A percentile compares a stretch with the other conserved stretches of the same genome.
Conservation (phyloP, 345 rosid genomes). For the Eucalyptus rudis region DNA sequence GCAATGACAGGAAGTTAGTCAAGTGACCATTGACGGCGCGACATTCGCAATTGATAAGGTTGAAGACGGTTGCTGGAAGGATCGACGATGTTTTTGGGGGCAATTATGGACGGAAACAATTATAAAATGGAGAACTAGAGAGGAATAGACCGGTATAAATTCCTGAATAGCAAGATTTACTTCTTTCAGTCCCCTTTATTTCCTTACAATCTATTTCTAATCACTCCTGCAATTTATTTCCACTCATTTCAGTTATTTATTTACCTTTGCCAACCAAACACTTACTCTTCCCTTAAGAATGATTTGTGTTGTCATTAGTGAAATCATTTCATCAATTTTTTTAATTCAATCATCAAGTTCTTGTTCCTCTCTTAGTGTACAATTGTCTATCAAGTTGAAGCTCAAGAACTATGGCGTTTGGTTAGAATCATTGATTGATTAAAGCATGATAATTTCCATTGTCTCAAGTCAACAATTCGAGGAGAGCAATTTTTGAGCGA, state of each 20-base stretch:
- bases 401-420: not conserved
- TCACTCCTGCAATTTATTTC: not conserved
- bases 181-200: not conserved
- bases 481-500: not conserved
- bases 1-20: not conserved
- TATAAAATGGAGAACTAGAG: not conserved
- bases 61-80: not conserved
- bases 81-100: not conserved
- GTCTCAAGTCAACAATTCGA: not conserved
- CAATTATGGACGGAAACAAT: not conserved
- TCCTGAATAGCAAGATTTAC: not conserved
- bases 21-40: not conserved
- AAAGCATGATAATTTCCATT: not conserved
- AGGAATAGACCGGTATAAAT: not conserved
- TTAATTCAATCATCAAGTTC: too few relatives aligned
- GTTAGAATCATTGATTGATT: not conserved
- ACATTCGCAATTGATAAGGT: not conserved
- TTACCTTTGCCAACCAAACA: not conserved
- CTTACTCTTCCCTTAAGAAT: too few relatives aligned
- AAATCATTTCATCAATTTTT: too few relatives aligned
- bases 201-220: not conserved
- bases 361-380: too few relatives aligned
- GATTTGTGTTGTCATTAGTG: too few relatives aligned
- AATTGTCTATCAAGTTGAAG: not conserved
- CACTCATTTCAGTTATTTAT: not conserved